phyloP scores from a whole-genome alignment of 352 stramenopile species.

The Aphanomyces euteiches region DNA sequence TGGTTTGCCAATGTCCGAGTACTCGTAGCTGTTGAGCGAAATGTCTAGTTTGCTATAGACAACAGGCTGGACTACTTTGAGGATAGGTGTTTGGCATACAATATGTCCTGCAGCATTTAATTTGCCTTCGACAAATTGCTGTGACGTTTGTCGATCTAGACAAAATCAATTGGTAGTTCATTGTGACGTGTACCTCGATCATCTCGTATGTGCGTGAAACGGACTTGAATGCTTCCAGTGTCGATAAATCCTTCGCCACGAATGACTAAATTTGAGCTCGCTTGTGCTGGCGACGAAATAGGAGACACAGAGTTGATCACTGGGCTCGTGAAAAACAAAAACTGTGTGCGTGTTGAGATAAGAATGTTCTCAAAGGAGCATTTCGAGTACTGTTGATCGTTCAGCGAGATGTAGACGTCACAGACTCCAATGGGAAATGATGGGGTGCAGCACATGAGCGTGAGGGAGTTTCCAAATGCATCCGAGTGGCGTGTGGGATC shows the following conservation, averaged over 20 bases:
- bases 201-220: slow-evolving; percentile 42
- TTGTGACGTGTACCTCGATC: slow-evolving; percentile 1
- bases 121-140: slow-evolving; percentile 10
- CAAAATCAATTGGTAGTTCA: neutral
- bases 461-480: neutral
- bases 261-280: slow-evolving; percentile 52
- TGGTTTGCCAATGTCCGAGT: neutral
- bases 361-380: slow-evolving; percentile 58
- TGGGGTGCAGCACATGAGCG: slow-evolving; percentile 52
- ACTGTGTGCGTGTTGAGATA: slow-evolving; percentile 44
- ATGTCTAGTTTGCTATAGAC: slow-evolving; percentile 24
- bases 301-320: slow-evolving; percentile 52
- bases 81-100: slow-evolving; percentile 20
- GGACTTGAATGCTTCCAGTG: slow-evolving; percentile 68
- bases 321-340: slow-evolving; percentile 72
- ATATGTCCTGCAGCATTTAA: slow-evolving; percentile 8
- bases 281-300: slow-evolving; percentile 48
- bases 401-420: slow-evolving; percentile 63
- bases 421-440: slow-evolving; percentile 55
- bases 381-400: slow-evolving; percentile 69
- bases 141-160: slow-evolving; percentile 3
- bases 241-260: slow-evolving; percentile 68
- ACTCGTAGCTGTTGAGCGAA: slow-evolving; percentile 26
- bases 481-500: slow-evolving; percentile 42
- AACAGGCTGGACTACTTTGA: slow-evolving; percentile 10